Percentiles rank a stretch among this genome's conserved stretches.
Evolutionary conservation across 768 basidiomycete species (phyloP).

Genomic region (Termitomyces sp.): DNA sequence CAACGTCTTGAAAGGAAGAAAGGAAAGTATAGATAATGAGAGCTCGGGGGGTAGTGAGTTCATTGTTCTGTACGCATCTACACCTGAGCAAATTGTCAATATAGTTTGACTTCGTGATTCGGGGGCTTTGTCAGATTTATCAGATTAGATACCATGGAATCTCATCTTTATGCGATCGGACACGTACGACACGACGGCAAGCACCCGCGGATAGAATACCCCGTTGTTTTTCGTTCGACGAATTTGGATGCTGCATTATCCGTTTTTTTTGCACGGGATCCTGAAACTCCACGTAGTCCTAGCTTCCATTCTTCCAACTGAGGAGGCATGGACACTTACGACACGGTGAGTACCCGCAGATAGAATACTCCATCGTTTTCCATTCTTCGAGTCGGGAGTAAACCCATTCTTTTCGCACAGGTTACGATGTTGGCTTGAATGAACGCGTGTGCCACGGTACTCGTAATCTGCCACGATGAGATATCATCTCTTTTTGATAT

Average conservation of each 20-base stretch:
- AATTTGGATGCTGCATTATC: too few relatives aligned
- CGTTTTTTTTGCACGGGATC: too few relatives aligned
- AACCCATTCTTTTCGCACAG: not conserved
- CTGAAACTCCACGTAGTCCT: too few relatives aligned
- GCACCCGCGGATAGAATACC: not conserved
- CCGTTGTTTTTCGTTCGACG: too few relatives aligned
- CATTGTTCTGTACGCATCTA: slow-evolving; percentile 17
- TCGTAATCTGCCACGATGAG: not conserved
- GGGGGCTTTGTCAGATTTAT: not conserved
- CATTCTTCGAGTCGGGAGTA: not conserved
- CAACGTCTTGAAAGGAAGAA: slow-evolving; percentile 43
- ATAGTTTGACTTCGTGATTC: not conserved
- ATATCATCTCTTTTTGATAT: not conserved
- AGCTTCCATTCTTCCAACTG: too few relatives aligned
- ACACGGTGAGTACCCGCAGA: not conserved
- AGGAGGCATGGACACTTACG: too few relatives aligned
- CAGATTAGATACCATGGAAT: not conserved
- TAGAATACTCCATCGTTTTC: not conserved
- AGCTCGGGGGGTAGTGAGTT: slow-evolving; percentile 56
- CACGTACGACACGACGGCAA: not conserved
- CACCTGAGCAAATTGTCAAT: not conserved
- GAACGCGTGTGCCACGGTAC: not conserved
- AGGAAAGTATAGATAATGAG: slow-evolving; percentile 40
- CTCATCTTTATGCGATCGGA: not conserved
- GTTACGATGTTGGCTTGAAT: not conserved